phyloP scores from a whole-genome alignment of 2,329 filamentous ascomycete genomes.

The Penicillium aurantiogriseum region DNA sequence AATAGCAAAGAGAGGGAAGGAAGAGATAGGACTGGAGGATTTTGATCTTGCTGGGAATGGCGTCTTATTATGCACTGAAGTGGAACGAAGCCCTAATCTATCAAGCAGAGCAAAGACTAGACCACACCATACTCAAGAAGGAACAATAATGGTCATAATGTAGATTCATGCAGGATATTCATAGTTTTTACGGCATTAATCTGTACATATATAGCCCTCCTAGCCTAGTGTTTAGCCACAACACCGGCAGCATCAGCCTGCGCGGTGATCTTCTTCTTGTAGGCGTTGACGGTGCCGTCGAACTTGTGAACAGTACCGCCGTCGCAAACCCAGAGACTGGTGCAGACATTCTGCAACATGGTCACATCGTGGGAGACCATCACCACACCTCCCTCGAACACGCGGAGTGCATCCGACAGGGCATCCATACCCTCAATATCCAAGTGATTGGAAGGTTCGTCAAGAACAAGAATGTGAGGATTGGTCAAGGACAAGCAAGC shows the following conservation, averaged over 20 bases:
- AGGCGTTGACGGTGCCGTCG: slow-evolving; percentile 87
- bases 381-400: slow-evolving; percentile 90
- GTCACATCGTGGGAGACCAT: slow-evolving; percentile 99
- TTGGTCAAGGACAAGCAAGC: slow-evolving; percentile 92
- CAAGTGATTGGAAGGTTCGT: slow-evolving; percentile 97
- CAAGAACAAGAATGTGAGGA: slow-evolving; percentile 94
- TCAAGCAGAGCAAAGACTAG: not conserved
- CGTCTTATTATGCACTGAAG: not conserved
- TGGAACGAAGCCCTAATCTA: not conserved
- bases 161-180: not conserved
- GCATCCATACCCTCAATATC: slow-evolving; percentile 99
- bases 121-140: not conserved
- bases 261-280: slow-evolving; percentile 92
- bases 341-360: slow-evolving; percentile 96
- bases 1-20: not conserved
- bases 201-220: slow-evolving; percentile 5
- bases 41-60: not conserved
- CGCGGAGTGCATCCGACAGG: slow-evolving; percentile 74
- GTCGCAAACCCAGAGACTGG: slow-evolving; percentile 93
- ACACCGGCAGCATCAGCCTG: slow-evolving; percentile 88
- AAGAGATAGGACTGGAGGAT: not conserved
- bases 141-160: not conserved
- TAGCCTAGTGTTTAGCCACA: slow-evolving; percentile 45
- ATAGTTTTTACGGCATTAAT: slow-evolving; percentile 5
- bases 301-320: slow-evolving; percentile 94